phyloP scores from a whole-genome alignment of 805 yeast species.

The Barnettozyma californica region DNA sequence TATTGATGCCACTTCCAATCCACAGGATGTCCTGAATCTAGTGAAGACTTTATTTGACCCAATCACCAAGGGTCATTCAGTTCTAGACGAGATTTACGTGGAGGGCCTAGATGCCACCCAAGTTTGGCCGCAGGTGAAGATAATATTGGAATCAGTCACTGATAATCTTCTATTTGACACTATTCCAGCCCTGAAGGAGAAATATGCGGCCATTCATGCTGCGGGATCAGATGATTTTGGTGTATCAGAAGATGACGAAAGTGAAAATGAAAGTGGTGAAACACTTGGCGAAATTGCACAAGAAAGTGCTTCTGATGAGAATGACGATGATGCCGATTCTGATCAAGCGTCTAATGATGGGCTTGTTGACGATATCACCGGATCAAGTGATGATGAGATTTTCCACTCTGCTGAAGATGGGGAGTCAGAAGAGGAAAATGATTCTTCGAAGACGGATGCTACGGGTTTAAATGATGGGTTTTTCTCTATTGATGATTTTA shows the following conservation, averaged over 20 bases:
- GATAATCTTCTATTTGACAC: slow-evolving; percentile 54
- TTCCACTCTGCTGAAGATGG: slow-evolving; percentile 25
- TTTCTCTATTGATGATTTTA: slow-evolving; percentile 81
- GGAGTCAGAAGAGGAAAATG: slow-evolving; percentile 37
- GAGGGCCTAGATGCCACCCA: slow-evolving; percentile 89
- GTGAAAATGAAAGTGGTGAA: neutral
- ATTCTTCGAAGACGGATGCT: slow-evolving; percentile 38
- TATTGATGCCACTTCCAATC: neutral
- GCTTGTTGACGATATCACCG: slow-evolving; percentile 10
- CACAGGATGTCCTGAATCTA: slow-evolving; percentile 11
- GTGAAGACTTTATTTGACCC: slow-evolving; percentile 25
- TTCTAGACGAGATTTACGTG: slow-evolving; percentile 72
- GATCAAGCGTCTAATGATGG: slow-evolving; percentile 15
- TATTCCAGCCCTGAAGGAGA: slow-evolving; percentile 44
- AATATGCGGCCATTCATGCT: slow-evolving; percentile 5
- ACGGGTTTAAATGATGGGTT: slow-evolving; percentile 78
- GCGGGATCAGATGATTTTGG: no score
- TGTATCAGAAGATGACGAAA: slow-evolving; percentile 19
- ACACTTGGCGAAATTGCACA: neutral
- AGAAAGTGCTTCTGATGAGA: no score
- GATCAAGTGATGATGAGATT: slow-evolving; percentile 22
- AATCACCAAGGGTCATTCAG: slow-evolving; percentile 33
- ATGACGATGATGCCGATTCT: neutral
- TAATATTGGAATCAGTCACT: slow-evolving; percentile 74
- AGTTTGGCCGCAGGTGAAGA: slow-evolving; percentile 88